Evolutionary conservation across 306 rosid genomes (phyloP), one percentile per base, ranked within the genome.

Genomic region (Potentilla sterilis): DNA sequence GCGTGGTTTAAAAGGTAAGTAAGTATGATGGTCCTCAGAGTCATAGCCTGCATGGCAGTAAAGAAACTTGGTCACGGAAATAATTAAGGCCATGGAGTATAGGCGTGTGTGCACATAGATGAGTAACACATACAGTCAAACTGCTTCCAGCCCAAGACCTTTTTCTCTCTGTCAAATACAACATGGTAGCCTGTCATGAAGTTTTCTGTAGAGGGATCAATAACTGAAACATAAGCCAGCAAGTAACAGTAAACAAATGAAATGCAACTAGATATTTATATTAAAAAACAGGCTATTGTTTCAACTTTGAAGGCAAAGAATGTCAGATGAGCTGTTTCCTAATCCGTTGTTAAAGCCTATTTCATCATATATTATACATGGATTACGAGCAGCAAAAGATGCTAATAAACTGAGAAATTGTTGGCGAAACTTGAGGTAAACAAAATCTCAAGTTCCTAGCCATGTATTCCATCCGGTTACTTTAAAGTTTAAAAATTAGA

Each of bases 181-280:
- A 94, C 92, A 16, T 70, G 90, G 87, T 94, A 86, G 74, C 97
- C 97, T 11, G 96, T 85, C 98, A 94, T 92, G 79, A 88, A 94
- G 87, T 94, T 94, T 85, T 92, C 98, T 94, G 95, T 78, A 81
- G 81, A 67, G 75, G 79, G 58, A 77, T 63, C 62, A 74, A 77
- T 34, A 76, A 48, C 42, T 78, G 77, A 81, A 41, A 19, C 62
- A 77, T 74, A 55, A 18, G 62, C 65, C 67, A 72, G 41, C 48
- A 52, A 6, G 9, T 32, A 47, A 79, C 63, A 73, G 44, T 15
- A 34, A 65, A 73, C 51, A 52, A 61, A 63, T 63, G 22, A 42
- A 75, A 65, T 66, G 65, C 75, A 52, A 51, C 64, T n/a, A 54
- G 37, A 37, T 40, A 13, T 38, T 24, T 65, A n/a, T 9, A 69